Evolutionary conservation across 2,329 filamentous ascomycete genomes (phyloP).

Genomic region (Pseudocercospora cruenta): DNA sequence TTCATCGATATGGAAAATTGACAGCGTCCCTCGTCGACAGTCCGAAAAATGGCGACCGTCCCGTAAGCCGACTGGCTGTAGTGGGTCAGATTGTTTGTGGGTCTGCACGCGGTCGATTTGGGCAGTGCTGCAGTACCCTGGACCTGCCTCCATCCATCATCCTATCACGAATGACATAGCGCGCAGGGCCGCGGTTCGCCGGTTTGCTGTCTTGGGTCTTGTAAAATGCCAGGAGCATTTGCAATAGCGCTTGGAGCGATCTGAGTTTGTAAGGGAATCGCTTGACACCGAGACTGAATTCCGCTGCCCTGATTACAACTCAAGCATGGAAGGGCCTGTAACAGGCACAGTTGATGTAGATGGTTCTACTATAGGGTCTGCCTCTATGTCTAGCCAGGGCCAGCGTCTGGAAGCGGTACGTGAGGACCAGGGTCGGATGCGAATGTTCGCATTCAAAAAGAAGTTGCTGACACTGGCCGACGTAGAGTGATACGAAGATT

Average conservation of each 20-base stretch:
- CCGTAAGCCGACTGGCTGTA: neutral
- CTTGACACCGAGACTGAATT: neutral
- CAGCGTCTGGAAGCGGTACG: neutral
- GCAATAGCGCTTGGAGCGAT: neutral
- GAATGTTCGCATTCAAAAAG: neutral
- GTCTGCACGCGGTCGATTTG: neutral
- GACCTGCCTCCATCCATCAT: neutral
- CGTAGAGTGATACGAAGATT: neutral
- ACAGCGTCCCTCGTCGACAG: neutral
- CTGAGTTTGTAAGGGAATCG: neutral
- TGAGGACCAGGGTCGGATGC: neutral
- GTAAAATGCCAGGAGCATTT: neutral
- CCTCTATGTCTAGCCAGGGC: neutral
- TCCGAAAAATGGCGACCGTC: neutral
- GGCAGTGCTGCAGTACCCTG: neutral
- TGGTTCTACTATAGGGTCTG: neutral
- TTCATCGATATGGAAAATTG: neutral
- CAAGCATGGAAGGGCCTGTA: neutral
- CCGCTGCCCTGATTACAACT: neutral
- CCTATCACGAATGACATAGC: neutral
- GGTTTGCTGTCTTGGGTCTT: neutral
- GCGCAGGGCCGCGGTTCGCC: neutral
- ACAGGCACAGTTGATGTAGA: neutral
- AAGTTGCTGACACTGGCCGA: neutral
- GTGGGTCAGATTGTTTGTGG: constrained; percentile 1